These are phyloP conservation scores for Erodium trifolium DNA, from an alignment of 441 rosid species.

Conservation along the genomic window DNA sequence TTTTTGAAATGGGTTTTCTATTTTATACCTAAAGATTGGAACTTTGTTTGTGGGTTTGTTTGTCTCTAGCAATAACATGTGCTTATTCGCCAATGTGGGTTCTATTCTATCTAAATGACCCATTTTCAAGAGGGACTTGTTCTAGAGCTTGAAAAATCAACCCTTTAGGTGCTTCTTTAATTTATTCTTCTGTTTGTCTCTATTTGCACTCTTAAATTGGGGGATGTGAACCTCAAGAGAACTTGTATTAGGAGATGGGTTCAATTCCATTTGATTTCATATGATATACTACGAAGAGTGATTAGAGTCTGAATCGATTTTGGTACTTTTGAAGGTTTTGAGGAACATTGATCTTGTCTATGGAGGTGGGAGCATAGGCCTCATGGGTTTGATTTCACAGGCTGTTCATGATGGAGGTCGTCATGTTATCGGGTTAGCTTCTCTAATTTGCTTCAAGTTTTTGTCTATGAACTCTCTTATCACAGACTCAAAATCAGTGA, in stretches of 20 bases:
- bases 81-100: not conserved
- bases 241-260: not conserved
- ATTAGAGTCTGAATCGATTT: constrained; percentile 22
- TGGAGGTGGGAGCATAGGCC: constrained; percentile 96
- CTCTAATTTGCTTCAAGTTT: not conserved
- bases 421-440: constrained; percentile 81
- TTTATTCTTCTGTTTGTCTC: constrained; percentile 1
- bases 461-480: no score
- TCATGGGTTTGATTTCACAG: constrained; percentile 90
- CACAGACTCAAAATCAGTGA: not conserved
- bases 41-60: constrained; percentile 1
- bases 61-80: not conserved
- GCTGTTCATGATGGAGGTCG: constrained; percentile 95
- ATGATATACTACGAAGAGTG: not conserved
- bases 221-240: not conserved
- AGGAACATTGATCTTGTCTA: constrained; percentile 92
- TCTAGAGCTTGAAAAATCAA: not conserved
- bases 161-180: not conserved
- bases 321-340: constrained; percentile 45
- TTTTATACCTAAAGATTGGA: not conserved
- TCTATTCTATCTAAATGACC: not conserved
- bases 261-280: not conserved
- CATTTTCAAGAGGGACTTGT: not conserved
- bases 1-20: constrained; percentile 4
- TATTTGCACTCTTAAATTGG: not conserved